Evolutionary conservation across 1,284 basidiomycete species (phyloP).

Genomic region (Ceratobasidium theobromae): DNA sequence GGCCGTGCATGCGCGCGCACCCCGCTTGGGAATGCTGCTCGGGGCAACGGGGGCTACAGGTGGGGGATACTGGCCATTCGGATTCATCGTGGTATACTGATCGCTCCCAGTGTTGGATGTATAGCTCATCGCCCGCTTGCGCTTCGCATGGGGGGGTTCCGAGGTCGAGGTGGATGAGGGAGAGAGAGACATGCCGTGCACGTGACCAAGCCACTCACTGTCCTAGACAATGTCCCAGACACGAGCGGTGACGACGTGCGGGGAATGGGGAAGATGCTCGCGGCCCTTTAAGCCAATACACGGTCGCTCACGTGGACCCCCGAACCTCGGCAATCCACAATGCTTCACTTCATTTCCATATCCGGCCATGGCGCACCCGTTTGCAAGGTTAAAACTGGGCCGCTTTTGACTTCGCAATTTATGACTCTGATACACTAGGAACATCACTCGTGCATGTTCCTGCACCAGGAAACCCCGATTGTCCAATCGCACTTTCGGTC

Average conservation of each 20-base stretch:
- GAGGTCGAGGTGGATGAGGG: constrained; percentile 43
- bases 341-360: constrained; percentile 8
- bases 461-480: too few relatives aligned
- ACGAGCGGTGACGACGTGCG: too few relatives aligned
- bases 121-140: constrained; percentile 43
- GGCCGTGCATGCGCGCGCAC: constrained; percentile 62
- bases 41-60: constrained; percentile 17
- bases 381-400: constrained; percentile 19
- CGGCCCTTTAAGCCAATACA: not conserved
- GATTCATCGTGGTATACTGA: not conserved
- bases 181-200: constrained; percentile 44
- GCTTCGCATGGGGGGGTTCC: constrained; percentile 44
- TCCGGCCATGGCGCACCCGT: constrained; percentile 12
- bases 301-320: constrained; percentile 19
- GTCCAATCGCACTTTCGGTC: too few relatives aligned
- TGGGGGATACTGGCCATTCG: constrained; percentile 13
- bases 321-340: constrained; percentile 18
- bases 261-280: constrained; percentile 12
- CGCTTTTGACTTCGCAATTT: constrained; percentile 18
- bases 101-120: constrained; percentile 36
- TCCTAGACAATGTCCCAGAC: not conserved
- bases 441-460: not conserved
- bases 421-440: not conserved
- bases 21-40: constrained; percentile 70
- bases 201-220: not conserved